Percentiles rank a stretch among this genome's conserved stretches.
Evolutionary conservation across 139 green algal species (phyloP).

Genomic region (Micromonas commoda): DNA sequence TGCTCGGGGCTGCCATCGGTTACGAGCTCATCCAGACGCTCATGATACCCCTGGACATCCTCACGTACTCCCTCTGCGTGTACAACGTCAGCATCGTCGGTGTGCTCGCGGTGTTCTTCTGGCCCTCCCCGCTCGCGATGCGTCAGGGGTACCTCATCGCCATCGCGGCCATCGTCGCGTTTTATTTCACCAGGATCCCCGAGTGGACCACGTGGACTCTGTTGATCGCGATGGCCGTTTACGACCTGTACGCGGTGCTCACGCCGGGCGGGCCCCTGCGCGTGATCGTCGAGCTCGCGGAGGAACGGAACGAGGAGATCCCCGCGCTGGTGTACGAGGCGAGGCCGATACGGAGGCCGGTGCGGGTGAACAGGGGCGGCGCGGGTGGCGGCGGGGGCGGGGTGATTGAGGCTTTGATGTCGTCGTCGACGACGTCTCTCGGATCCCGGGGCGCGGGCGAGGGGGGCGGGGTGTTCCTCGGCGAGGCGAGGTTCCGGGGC

Average conservation of each 20-base stretch:
- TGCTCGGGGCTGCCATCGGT: conserved; percentile 68
- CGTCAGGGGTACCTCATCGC: conserved; percentile 83
- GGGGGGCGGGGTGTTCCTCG: too few relatives aligned
- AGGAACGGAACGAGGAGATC: conserved; percentile 81
- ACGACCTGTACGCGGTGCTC: conserved; percentile 92
- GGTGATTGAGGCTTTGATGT: conserved; percentile 1
- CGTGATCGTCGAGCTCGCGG: conserved; percentile 79
- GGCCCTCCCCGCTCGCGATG: conserved; percentile 71
- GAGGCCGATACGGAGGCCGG: conserved; percentile 43
- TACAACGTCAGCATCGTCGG: conserved; percentile 92
- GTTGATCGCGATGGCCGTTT: conserved; percentile 85
- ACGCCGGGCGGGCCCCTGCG: conserved; percentile 73
- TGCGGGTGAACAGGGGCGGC: conserved; percentile 1
- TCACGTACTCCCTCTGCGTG: conserved; percentile 74
- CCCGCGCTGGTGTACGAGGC: conserved; percentile 92
- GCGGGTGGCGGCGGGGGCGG: conserved; percentile 1
- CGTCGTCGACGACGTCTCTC: too few relatives aligned
- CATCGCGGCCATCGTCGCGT: conserved; percentile 70
- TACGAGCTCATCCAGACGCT: conserved; percentile 48
- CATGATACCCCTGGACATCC: conserved; percentile 66
- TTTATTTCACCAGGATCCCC: conserved; percentile 90
- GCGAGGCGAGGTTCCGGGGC: too few relatives aligned
- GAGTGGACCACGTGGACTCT: conserved; percentile 96
- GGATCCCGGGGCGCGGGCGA: too few relatives aligned
- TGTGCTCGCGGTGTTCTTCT: conserved; percentile 71